Base-by-base conservation (phyloP, 129 eudicot genomes). In the Ambrosia artemisiifolia region DNA sequence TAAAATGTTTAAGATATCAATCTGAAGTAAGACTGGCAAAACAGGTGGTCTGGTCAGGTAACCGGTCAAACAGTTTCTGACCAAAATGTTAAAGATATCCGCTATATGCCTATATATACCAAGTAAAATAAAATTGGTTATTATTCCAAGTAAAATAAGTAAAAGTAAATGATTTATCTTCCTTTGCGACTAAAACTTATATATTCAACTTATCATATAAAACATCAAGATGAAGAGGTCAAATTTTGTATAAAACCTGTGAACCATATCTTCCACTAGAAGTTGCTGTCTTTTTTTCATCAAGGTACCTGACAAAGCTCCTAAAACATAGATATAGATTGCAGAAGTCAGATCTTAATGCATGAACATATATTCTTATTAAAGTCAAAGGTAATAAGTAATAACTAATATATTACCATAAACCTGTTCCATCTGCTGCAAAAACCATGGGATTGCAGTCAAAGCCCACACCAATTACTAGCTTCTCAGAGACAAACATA, bases 371-470 rank as follows among this genome's bases (percentile, higher is more conserved):
- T 16, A 32, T 42, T 20, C 43, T 50, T 33, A 17, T 34, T 36
- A 72, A 60, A 56, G 57, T n/a, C 74, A 78, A 56, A 47, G 33
- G 57, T 11, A 36, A 69, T 42, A 64, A 50, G 57, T 11, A 36
- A 69, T 42, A 64, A 50, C 77, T 28, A 54, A 56, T n/a, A 65
- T 12, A 56, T 46, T 90, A 94, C 98, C 98, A 94, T 75, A 84
- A 48, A 50, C 98, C 98, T 56, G 82, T 85, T 50, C 80, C 89
- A 75, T 94, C 98, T 43, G 89, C 98, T 42, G 81, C 84, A 68
- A 94, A 94, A 57, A 94, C 80, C 98, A 94, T 94, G 1, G 98
- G 98, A 73, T 86, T 85, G 91, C 97, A 90, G 78, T 94, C 98
- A 76, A 75, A 94, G 40, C 98, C 98, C 80, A 90, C 98, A 74